Evolutionary conservation across 495 filamentous ascomycete species (phyloP).

Genomic region (Pseudomonodictys pantanalensis): DNA sequence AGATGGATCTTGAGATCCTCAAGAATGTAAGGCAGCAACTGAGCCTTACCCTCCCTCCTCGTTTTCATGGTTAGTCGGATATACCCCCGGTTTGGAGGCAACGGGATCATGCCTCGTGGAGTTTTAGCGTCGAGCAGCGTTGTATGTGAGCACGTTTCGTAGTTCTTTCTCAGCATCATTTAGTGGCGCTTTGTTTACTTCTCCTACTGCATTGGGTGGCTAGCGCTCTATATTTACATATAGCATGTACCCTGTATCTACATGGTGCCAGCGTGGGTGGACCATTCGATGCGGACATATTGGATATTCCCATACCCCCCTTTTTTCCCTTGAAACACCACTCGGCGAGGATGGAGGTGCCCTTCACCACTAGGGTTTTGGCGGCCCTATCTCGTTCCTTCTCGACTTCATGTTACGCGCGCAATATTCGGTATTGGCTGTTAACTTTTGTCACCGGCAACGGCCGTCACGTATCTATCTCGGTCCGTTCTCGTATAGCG

Average conservation of each 20-base stretch:
- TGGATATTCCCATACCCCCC: too few relatives aligned
- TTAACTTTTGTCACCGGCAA: too few relatives aligned
- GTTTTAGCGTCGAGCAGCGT: background rate
- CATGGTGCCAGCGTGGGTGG: background rate
- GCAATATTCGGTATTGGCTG: too few relatives aligned
- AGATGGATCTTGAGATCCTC: constrained; percentile 65
- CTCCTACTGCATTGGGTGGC: constrained; percentile 12
- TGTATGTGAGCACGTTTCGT: background rate
- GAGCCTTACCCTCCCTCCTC: background rate
- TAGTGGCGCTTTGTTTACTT: background rate
- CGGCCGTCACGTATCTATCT: too few relatives aligned
- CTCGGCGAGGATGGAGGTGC: too few relatives aligned
- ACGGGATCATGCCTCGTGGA: background rate
- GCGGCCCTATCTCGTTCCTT: too few relatives aligned
- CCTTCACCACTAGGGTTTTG: too few relatives aligned
- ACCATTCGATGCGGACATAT: background rate
- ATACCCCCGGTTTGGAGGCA: constrained; percentile 1
- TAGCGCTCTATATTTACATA: constrained; percentile 14
- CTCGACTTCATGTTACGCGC: too few relatives aligned
- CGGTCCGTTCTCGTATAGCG: too few relatives aligned
- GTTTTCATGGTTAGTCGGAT: constrained; percentile 2
- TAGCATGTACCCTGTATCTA: background rate
- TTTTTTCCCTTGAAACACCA: too few relatives aligned
- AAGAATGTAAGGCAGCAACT: constrained; percentile 7
- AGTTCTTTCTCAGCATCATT: constrained; percentile 1